Base-by-base conservation (phyloP, 2,329 filamentous ascomycete species). In the Alternaria rosae region DNA sequence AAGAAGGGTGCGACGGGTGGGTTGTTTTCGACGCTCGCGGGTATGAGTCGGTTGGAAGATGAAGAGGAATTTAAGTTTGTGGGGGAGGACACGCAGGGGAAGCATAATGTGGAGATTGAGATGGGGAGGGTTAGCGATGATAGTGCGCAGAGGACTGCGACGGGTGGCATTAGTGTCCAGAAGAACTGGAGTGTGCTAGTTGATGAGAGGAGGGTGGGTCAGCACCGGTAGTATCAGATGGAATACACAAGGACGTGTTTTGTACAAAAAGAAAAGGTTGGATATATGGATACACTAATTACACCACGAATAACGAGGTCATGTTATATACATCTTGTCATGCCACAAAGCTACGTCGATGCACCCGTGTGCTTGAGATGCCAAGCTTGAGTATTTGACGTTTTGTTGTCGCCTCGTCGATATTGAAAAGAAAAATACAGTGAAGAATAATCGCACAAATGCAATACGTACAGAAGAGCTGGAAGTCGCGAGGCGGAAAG, bases 1-100 rank as follows among this genome's bases (percentile, higher is more conserved):
- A 72, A 72, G 65, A 70, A 67, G 50, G 68, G 68, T 17, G 57
- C 69, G 5, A 70, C 68, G 1, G 68, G 68, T 0, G 69, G 69
- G 7, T 10, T 72, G 58, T 72, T 72, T 53, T 68, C 64, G 2
- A 72, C 68, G 0, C 55, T 72, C 11, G 69, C 61, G n/a, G 69
- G 69, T 2, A 53, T 69, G 50, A 62, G 43, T 68, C 25, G 69
- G 58, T 21, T 55, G 26, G 59, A 61, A 6, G 59, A 61, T 17
- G 68, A 72, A 42, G 69, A 72, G 17, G 62, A 66, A n/a, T 57
- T 59, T 20, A 61, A 62, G 47, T 67, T 67, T 10, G 57, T 65
- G n/a, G 59, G 56, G 11, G 54, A 58, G 8, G 43, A 62, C 8
- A 32, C 47, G 5, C 44, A 61, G 23, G 63, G 65, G 11, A 63